Evolutionary conservation across 2,329 filamentous ascomycete species (phyloP), one percentile per base, ranked within the genome.

Genomic region (Mycocentrospora acerina): DNA sequence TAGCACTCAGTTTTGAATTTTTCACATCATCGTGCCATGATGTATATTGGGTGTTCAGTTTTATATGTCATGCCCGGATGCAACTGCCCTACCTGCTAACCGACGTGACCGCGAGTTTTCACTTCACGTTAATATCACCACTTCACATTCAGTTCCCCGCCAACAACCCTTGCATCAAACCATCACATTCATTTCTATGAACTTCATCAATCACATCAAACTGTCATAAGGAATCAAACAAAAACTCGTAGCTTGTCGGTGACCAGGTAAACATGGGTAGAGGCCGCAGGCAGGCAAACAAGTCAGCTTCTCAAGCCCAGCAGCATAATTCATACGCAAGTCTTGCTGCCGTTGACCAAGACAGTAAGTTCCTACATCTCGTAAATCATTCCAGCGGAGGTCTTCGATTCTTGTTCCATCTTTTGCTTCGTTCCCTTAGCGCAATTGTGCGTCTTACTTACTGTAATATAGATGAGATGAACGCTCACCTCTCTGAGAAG

Each of bases 401-500:
- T n/a, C n/a, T n/a, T n/a, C n/a, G n/a, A n/a, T n/a, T n/a, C n/a
- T n/a, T n/a, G n/a, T n/a, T n/a, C n/a, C n/a, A n/a, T n/a, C n/a
- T n/a, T n/a, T n/a, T n/a, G n/a, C n/a, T n/a, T n/a, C n/a, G n/a
- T n/a, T n/a, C n/a, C n/a, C n/a, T n/a, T n/a, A n/a, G n/a, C n/a
- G n/a, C 17, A 9, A n/a, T 3, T 2, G 39, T 41, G 36, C 16
- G 18, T 8, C 16, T 30, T 9, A n/a, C 45, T 53, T 12, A 53
- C 22, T 7, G 4, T 4, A 29, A 8, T 3, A 12, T 22, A 57
- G 55, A 42, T 35, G 49, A 59, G 16, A 16, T 49, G 24, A 53
- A 60, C 27, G 44, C 46, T 10, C 32, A 48, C 24, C 29, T 59
- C 9, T 27, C 32, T 0, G 53, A 59, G 41, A 43, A 49, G 7